Base-by-base conservation (phyloP, 2,329 filamentous ascomycete species). In the Scleromitrula shiraiana region DNA sequence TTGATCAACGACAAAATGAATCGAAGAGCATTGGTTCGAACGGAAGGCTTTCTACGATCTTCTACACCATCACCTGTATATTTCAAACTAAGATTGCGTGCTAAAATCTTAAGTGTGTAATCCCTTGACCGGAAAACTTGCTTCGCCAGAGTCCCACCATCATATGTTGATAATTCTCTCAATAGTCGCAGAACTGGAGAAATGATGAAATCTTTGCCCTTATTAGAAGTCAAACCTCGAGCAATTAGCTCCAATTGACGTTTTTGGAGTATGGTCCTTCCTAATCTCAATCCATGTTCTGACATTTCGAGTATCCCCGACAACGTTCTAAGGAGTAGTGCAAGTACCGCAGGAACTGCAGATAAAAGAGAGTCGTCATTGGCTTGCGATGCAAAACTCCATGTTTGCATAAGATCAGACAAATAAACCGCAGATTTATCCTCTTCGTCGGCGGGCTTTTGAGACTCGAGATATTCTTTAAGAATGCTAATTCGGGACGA, bases 121-220 rank as follows among this genome's bases (percentile, higher is more conserved):
- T 88, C 82, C 56, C 88, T 78, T 26, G 82, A 82, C 44, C 84
- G 76, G 64, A 95, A 94, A 27, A 96, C 74, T 38, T 82, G 75
- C 56, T 80, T 82, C 23, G 90, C 88, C 47, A 89, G 75, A 35
- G 80, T 78, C 12, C 93, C 94, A 14, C 89, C 89, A 65, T 97
- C 90, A 54, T 95, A 85, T 46, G 75, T 81, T 14, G 88, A 79
- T n/a, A 90, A 76, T 67, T 98, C 91, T 43, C 83, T 86, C 51
- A 98, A 75, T 43, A 98, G 70, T 49, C 91, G 82, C 50, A 98
- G 70, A 20, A 86, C 90, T 1, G 93, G 91, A 2, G 88, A 93
- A 52, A 96, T 90, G 50, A 97, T 72, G 65, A 87, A 88, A 32
- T 89, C 88, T 62, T 94, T 95, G 40, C 80, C 76, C 65, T 88